These are phyloP conservation scores for Amylocystis lapponica DNA, from an alignment of 768 basidiomycete species.

Conservation along the genomic window DNA sequence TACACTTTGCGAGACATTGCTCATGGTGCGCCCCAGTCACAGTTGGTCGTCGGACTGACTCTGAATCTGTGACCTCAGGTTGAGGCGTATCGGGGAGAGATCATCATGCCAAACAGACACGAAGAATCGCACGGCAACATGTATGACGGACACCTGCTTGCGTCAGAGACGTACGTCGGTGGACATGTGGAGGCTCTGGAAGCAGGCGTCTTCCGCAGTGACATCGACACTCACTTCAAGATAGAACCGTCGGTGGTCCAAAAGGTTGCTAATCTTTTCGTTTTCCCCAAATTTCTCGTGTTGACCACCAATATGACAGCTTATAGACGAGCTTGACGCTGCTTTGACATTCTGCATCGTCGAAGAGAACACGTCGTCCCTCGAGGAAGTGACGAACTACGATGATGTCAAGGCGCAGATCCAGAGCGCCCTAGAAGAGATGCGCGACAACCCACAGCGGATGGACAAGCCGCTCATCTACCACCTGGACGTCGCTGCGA, in stretches of 20 bases:
- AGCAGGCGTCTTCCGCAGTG: conserved; percentile 96
- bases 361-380: conserved; percentile 72
- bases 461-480: conserved; percentile 94
- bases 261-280: conserved; percentile 43
- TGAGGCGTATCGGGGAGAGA: conserved; percentile 84
- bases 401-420: conserved; percentile 86
- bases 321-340: conserved; percentile 91
- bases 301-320: conserved; percentile 42
- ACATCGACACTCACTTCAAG: conserved; percentile 93
- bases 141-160: conserved; percentile 94
- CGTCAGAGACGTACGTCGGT: conserved; percentile 97
- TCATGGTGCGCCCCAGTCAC: conserved; percentile 69
- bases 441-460: conserved; percentile 89
- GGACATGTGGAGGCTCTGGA: conserved; percentile 98
- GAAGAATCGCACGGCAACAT: conserved; percentile 89
- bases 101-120: conserved; percentile 98
- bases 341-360: conserved; percentile 85
- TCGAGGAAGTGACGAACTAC: conserved; percentile 91
- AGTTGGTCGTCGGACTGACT: conserved; percentile 1
- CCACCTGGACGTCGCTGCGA: conserved; percentile 97
- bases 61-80: conserved; percentile 51
- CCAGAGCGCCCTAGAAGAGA: conserved; percentile 67
- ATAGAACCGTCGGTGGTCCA: conserved; percentile 84
- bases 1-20: conserved; percentile 92
- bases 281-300: conserved; percentile 1